These are phyloP conservation scores for Penicillium canescens DNA, from an alignment of 495 filamentous ascomycete species.

Conservation along the genomic window DNA sequence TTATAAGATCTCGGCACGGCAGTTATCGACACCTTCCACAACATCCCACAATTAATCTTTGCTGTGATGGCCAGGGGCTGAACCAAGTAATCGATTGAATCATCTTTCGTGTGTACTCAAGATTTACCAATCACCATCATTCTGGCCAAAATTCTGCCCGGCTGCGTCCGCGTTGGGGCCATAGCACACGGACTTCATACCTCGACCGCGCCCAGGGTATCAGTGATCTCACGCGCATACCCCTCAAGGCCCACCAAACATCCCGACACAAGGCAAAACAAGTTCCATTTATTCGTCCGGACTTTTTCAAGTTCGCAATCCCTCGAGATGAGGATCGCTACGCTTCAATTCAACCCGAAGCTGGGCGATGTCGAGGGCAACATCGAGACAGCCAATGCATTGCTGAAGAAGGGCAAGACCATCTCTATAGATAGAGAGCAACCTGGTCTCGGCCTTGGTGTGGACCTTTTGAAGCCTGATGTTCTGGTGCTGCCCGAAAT, in stretches of 20 bases:
- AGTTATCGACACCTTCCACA: too few species aligned
- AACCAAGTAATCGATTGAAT: background rate
- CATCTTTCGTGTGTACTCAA: background rate
- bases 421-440: constrained; percentile 5
- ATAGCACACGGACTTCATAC: constrained; percentile 3
- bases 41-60: too few species aligned
- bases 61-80: too few species aligned
- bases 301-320: constrained; percentile 18
- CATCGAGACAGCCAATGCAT: constrained; percentile 67
- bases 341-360: constrained; percentile 74
- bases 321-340: constrained; percentile 71
- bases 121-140: constrained; percentile 2
- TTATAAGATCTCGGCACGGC: too few species aligned
- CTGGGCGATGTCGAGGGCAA: constrained; percentile 78
- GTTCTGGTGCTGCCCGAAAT: constrained; percentile 84
- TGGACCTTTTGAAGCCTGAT: constrained; percentile 37
- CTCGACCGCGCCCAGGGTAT: background rate
- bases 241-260: background rate
- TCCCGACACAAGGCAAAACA: background rate
- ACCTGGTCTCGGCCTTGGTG: constrained; percentile 12
- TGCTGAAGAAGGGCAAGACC: constrained; percentile 53
- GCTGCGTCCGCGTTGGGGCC: constrained; percentile 9
- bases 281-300: background rate
- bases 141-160: constrained; percentile 4
- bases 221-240: background rate